Base-by-base conservation (phyloP, 148 eudicot species). In the Rhododendron vialii region DNA sequence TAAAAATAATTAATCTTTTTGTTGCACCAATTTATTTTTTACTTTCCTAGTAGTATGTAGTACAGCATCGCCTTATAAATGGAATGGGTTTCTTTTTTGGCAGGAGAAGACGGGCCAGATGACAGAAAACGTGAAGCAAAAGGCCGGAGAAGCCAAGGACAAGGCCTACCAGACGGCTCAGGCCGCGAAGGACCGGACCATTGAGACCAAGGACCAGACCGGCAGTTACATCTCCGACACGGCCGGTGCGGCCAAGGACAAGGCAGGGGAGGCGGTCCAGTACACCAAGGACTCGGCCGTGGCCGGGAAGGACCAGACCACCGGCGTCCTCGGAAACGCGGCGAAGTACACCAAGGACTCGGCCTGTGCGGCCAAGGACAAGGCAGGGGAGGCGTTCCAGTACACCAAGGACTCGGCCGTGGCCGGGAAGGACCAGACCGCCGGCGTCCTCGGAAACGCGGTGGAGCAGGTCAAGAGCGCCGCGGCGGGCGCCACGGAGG, bases 401-500 rank as follows among this genome's bases (percentile, higher is more conserved):
- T 38, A 38, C 43, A 38, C 43, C 20, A 88, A 85, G 84, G 95
- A 93, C 51, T 86, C 91, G 7, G 95, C 93, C 6, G 83, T 86
- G 15, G 94, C 95, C 7, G 95, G 96, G 0, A 86, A 86, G 12
- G 98, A 95, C 55, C 90, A 94, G 67, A 92, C 97, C 0, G 92
- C 94, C 9, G 93, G 91, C 28, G 35, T 92, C 1, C 50, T 95
- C 2, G 90, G 89, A 35, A 88, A 86, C 89, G 90, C 96, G 0
- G 92, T 92, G 7, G 97, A 93, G n/a, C 92, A 88, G 9, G 90
- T 91, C 36, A 93, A 61, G 92, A 90, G 79, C 61, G 87, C 92
- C 93, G 97, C 98, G 28, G 89, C 90, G 33, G 94, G 94, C 2
- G 97, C 97, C n/a, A 90, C 91, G 65, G 95, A 93, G 5, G 93